Evolutionary conservation across 148 eudicot genomes (phyloP).

Genomic region (Agrostemma githago): DNA sequence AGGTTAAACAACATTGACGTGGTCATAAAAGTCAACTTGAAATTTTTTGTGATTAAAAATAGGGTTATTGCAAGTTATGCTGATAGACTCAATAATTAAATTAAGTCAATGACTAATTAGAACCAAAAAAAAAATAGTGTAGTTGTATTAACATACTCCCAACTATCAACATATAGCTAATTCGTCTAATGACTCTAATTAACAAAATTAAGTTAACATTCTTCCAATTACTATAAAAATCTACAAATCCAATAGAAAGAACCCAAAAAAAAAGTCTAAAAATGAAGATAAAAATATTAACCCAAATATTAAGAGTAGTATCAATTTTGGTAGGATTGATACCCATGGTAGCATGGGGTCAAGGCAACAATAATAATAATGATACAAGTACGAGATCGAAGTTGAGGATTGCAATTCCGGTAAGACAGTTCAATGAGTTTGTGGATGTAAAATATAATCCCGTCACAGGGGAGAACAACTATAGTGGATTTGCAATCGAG

Average conservation of each 20-base stretch:
- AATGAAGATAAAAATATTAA: not conserved
- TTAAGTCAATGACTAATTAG: too few species aligned
- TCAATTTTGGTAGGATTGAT: not conserved
- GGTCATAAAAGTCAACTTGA: not conserved
- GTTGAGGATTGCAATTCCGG: slow-evolving; percentile 17
- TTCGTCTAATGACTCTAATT: not conserved
- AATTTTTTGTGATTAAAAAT: too few species aligned
- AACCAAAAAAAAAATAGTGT: not conserved
- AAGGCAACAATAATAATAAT: slow-evolving; percentile 3
- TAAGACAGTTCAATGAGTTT: slow-evolving; percentile 10
- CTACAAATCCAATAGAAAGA: not conserved
- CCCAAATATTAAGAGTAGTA: not conserved
- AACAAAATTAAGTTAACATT: not conserved
- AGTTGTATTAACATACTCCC: not conserved
- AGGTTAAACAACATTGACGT: not conserved
- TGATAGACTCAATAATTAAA: not conserved
- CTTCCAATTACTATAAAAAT: not conserved
- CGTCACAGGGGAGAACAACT: not conserved
- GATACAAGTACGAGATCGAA: not conserved
- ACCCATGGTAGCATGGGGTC: not conserved
- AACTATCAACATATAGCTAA: not conserved
- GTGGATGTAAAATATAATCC: not conserved
- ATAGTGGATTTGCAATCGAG: slow-evolving; percentile 22
- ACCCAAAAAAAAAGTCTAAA: too few species aligned
- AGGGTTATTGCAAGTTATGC: not conserved